Evolutionary conservation across 257 asterid species (phyloP).

Genomic region (Haberlea rhodopensis): DNA sequence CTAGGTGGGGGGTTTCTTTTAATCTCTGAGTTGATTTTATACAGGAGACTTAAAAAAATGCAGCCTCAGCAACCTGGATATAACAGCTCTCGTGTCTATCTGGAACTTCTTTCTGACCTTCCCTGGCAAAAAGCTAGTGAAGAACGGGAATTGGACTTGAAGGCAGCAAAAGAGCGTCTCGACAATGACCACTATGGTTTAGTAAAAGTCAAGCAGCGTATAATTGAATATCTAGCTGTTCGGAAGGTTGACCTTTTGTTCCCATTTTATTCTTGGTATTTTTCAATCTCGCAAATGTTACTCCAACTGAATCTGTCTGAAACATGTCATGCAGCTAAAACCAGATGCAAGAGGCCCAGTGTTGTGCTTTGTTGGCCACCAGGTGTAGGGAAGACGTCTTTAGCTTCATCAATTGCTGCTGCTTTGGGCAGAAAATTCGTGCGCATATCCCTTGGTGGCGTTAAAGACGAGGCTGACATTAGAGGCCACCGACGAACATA

Average conservation of each 20-base stretch:
- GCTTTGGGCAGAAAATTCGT: slow-evolving; percentile 94
- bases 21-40: slow-evolving; percentile 33
- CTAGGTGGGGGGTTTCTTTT: slow-evolving; percentile 6
- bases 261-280: slow-evolving; percentile 15
- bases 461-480: slow-evolving; percentile 96
- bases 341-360: slow-evolving; percentile 99
- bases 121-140: slow-evolving; percentile 96
- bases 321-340: slow-evolving; percentile 69
- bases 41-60: slow-evolving; percentile 97
- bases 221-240: slow-evolving; percentile 96
- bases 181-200: slow-evolving; percentile 94
- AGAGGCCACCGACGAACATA: slow-evolving; percentile 98
- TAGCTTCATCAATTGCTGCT: slow-evolving; percentile 94
- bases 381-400: slow-evolving; percentile 98
- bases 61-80: slow-evolving; percentile 99
- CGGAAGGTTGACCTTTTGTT: slow-evolving; percentile 65
- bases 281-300: slow-evolving; percentile 15
- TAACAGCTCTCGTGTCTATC: slow-evolving; percentile 86
- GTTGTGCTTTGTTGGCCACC: slow-evolving; percentile 99
- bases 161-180: slow-evolving; percentile 85
- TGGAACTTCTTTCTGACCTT: slow-evolving; percentile 95
- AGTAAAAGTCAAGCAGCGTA: slow-evolving; percentile 89
- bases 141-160: slow-evolving; percentile 73
- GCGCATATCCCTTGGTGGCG: slow-evolving; percentile 98
- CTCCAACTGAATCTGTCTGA: slow-evolving; percentile 24